These are phyloP conservation scores for Persicaria maculosa DNA, from an alignment of 148 eudicot genomes.

Conservation along the genomic window DNA sequence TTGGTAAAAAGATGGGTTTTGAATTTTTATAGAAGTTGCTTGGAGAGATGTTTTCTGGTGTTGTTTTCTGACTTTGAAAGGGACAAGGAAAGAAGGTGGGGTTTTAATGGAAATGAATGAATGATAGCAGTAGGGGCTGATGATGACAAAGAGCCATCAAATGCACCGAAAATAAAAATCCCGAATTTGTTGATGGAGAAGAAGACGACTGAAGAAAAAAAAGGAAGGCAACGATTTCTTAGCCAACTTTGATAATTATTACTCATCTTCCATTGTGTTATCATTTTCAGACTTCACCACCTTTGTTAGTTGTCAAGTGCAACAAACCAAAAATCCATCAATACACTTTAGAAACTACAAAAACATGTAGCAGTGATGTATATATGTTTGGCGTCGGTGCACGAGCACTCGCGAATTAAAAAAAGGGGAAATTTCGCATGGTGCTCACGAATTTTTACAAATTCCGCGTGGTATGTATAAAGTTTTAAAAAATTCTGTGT, in stretches of 20 bases:
- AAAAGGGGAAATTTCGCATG: too few relatives aligned
- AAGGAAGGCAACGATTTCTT: background rate
- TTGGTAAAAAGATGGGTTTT: background rate
- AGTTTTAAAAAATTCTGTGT: too few relatives aligned
- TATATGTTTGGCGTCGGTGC: too few relatives aligned
- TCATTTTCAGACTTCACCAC: background rate
- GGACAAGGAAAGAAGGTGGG: background rate
- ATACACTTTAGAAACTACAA: too few relatives aligned
- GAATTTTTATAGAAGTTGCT: conserved; percentile 5
- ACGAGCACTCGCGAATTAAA: too few relatives aligned
- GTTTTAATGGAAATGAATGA: background rate
- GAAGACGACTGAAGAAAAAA: conserved; percentile 2
- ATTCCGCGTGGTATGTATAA: too few relatives aligned
- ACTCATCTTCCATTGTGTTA: background rate
- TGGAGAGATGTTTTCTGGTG: background rate
- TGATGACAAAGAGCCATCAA: conserved; percentile 4
- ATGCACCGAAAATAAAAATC: background rate
- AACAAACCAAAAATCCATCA: too few relatives aligned
- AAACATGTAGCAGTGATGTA: too few relatives aligned
- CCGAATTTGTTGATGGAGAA: conserved; percentile 8
- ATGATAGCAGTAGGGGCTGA: background rate
- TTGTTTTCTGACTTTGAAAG: background rate
- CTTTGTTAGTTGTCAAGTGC: background rate
- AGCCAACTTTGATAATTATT: background rate
- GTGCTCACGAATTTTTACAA: too few relatives aligned